Conservation (phyloP, 1,139 yeast genomes). For the Zygoascus hellenicus region DNA sequence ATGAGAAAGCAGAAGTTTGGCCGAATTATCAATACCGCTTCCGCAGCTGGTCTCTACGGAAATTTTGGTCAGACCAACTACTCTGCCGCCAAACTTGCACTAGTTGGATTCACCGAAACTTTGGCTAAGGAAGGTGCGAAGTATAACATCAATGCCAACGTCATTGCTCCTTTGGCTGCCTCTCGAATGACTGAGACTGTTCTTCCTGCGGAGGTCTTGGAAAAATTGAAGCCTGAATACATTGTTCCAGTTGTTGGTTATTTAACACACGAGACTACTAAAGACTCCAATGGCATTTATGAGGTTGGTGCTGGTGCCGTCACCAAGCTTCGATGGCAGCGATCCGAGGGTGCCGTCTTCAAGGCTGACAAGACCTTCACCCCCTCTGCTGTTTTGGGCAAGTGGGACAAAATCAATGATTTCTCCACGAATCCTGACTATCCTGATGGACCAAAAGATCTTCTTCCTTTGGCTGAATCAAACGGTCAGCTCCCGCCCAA, state of each 20-base stretch:
- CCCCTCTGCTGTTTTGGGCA: conserved; percentile 75
- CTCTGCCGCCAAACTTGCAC: conserved; percentile 87
- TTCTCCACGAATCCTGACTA: conserved; percentile 58
- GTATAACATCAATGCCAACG: conserved; percentile 77
- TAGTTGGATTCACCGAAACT: conserved; percentile 89
- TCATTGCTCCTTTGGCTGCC: conserved; percentile 91
- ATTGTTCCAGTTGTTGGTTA: conserved; percentile 85
- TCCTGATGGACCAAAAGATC: conserved; percentile 47
- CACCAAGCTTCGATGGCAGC: conserved; percentile 92
- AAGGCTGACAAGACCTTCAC: conserved; percentile 74
- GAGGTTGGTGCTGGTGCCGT: conserved; percentile 95
- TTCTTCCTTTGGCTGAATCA: conserved; percentile 33
- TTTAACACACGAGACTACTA: conserved; percentile 60
- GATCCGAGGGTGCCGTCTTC: conserved; percentile 80
- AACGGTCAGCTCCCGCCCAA: conserved; percentile 36
- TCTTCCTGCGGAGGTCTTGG: conserved; percentile 78
- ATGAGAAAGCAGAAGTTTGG: conserved; percentile 82
- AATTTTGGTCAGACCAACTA: conserved; percentile 97
- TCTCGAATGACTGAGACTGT: conserved; percentile 94
- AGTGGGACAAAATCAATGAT: conserved; percentile 58
- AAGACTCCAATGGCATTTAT: conserved; percentile 64
- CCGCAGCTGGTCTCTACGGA: conserved; percentile 96
- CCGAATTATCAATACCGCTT: conserved; percentile 82
- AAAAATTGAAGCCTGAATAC: conserved; percentile 77
- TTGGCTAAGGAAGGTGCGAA: conserved; percentile 89